Conservation (phyloP, 257 asterid species). For the Fraxinus anomala region DNA sequence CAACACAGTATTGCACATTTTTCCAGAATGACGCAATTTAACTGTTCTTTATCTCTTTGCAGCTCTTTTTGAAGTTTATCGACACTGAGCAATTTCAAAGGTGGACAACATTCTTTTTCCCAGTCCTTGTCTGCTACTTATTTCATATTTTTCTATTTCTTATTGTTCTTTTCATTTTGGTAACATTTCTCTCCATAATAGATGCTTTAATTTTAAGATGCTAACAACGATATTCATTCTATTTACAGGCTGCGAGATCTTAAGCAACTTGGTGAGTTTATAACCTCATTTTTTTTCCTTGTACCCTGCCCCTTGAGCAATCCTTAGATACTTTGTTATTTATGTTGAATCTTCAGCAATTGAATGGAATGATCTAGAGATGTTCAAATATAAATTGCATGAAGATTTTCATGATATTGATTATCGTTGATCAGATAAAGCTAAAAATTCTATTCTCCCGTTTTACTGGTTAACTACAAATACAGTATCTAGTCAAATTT, state of each 20-base stretch:
- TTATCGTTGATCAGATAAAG: not conserved
- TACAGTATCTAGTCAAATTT: not conserved
- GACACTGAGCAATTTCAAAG: constrained; percentile 98
- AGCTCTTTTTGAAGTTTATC: constrained; percentile 70
- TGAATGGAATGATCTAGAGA: not conserved
- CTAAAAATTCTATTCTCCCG: not conserved
- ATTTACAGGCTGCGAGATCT: constrained; percentile 88
- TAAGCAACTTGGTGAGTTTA: constrained; percentile 81
- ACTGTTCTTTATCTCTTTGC: constrained; percentile 32
- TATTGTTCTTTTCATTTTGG: not conserved
- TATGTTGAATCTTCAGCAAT: not conserved
- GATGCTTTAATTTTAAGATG: constrained; percentile 19
- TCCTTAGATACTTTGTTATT: not conserved
- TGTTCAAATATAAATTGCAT: not conserved
- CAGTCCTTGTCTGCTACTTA: constrained; percentile 10
- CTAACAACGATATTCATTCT: constrained; percentile 30
- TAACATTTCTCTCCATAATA: constrained; percentile 17
- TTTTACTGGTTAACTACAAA: not conserved
- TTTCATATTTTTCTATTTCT: not conserved
- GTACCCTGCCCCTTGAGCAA: not conserved
- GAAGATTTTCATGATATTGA: not conserved
- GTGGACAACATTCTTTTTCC: constrained; percentile 34
- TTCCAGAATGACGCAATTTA: not conserved
- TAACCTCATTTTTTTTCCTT: not conserved
- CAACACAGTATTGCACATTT: not conserved